Percentiles rank a stretch among this genome's conserved stretches.
Evolutionary conservation across 1,284 basidiomycete species (phyloP).

Genomic region (Boletus sp.): DNA sequence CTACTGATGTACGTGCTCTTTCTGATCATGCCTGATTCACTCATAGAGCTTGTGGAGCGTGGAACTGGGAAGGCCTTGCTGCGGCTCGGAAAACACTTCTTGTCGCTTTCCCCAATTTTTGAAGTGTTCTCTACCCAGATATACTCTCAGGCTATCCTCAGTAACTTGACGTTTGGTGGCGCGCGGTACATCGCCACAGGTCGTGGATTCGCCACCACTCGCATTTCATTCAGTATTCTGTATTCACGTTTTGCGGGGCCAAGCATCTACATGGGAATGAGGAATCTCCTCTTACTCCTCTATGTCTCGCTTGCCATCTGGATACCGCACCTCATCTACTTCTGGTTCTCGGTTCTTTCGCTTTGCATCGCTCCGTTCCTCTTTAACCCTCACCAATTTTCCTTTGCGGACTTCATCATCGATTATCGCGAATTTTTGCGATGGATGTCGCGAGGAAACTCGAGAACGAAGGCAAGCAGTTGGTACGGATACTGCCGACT

Average conservation of each 20-base stretch:
- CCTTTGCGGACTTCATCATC: constrained; percentile 91
- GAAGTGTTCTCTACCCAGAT: constrained; percentile 98
- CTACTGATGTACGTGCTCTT: neutral
- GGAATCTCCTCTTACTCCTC: constrained; percentile 83
- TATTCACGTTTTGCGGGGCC: constrained; percentile 98
- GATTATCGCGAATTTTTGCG: constrained; percentile 96
- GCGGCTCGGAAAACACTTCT: constrained; percentile 90
- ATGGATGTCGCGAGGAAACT: constrained; percentile 98
- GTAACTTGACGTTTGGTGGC: constrained; percentile 92
- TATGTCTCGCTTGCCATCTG: constrained; percentile 89
- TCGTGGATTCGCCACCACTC: constrained; percentile 93
- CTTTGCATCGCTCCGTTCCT: constrained; percentile 93
- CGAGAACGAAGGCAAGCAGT: constrained; percentile 89
- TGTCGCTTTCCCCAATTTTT: constrained; percentile 92
- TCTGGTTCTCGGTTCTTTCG: constrained; percentile 91
- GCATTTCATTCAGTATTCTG: constrained; percentile 90
- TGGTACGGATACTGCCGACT: constrained; percentile 98
- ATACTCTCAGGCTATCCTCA: constrained; percentile 92
- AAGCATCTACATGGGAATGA: constrained; percentile 95
- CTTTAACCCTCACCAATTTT: constrained; percentile 98
- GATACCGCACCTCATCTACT: constrained; percentile 94
- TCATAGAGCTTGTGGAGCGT: constrained; percentile 84
- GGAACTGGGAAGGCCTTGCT: constrained; percentile 92
- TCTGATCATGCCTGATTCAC: neutral
- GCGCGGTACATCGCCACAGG: constrained; percentile 97